These are phyloP conservation scores for Irpex lacteus DNA, from an alignment of 1,284 basidiomycete genomes.

Conservation along the genomic window DNA sequence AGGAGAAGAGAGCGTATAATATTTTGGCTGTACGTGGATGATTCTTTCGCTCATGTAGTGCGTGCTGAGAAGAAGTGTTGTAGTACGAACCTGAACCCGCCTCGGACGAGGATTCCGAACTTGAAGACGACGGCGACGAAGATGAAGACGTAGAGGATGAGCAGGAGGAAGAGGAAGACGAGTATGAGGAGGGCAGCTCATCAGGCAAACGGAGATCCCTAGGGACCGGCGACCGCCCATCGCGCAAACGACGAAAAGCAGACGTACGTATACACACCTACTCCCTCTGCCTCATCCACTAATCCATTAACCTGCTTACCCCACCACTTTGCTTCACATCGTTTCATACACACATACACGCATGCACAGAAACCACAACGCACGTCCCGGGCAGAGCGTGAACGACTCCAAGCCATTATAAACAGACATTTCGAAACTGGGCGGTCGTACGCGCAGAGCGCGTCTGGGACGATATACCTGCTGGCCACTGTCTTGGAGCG, in stretches of 20 bases:
- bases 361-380: slow-evolving; percentile 35
- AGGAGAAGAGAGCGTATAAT: slow-evolving; percentile 76
- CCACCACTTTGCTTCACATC: no score
- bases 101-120: slow-evolving; percentile 62
- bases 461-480: slow-evolving; percentile 86
- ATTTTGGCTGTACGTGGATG: slow-evolving; percentile 62
- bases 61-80: not conserved
- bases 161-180: slow-evolving; percentile 46
- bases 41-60: not conserved
- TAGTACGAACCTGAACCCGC: slow-evolving; percentile 74
- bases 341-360: no score
- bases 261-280: slow-evolving; percentile 35
- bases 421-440: slow-evolving; percentile 86
- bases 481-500: slow-evolving; percentile 88
- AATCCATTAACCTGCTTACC: slow-evolving; percentile 17
- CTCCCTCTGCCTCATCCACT: not conserved
- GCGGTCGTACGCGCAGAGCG: slow-evolving; percentile 87
- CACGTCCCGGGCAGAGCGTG: slow-evolving; percentile 69
- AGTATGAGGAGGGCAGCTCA: slow-evolving; percentile 36
- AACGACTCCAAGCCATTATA: slow-evolving; percentile 58
- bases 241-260: slow-evolving; percentile 49
- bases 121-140: slow-evolving; percentile 40
- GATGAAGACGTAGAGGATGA: slow-evolving; percentile 45
- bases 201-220: slow-evolving; percentile 58
- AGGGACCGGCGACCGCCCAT: slow-evolving; percentile 37